Base-by-base conservation (phyloP, 352 stramenopile genomes). In the Phytopythium mirpurense region DNA sequence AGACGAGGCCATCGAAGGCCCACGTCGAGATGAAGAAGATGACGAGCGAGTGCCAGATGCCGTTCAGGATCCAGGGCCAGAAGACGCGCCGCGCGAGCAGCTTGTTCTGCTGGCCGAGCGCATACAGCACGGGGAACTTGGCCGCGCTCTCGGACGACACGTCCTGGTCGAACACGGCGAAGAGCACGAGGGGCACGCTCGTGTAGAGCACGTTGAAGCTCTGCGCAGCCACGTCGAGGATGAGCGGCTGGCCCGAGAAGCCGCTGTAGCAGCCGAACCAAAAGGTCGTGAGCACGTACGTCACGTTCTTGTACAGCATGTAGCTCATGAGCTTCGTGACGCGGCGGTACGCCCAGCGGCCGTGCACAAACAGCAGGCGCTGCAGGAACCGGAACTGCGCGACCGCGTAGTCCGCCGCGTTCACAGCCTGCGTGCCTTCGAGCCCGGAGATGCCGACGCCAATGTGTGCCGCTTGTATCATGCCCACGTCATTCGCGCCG, bases 401-500 rank as follows among this genome's bases (percentile, higher is more conserved):
- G 36, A 98, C 89, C 2, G 88, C 88, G 62, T 98, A 98, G 64
- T 98, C 93, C 23, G 79, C 86, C 3, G 93, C 83, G 57, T 98
- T 98, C 14, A 97, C 92, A 9, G 95, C 86, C 60, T 97, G 94
- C 8, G 87, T 77, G 48, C 93, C 93, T 68, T 98, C 93, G 55
- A 96, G 85, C 0, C 93, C 93, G 23, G 74, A 93, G 48, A 98
- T 97, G 8, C 91, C 93, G 18, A 98, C 86, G 41, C 91, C 92
- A 48, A 98, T 83, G 57, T 97, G 85, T 3, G 86, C 90, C 15
- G 83, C 72, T 62, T 97, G 88, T 36, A 98, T 97, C 95, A 98
- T 98, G 29, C 82, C 87, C 8, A 98, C 95, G 54, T 98, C 94
- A 70, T 98, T 98, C n/a, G 92, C 94, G 47, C 94, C 94, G 64